Base-by-base conservation (phyloP, 257 asterid species). In the Rehmannia glutinosa region DNA sequence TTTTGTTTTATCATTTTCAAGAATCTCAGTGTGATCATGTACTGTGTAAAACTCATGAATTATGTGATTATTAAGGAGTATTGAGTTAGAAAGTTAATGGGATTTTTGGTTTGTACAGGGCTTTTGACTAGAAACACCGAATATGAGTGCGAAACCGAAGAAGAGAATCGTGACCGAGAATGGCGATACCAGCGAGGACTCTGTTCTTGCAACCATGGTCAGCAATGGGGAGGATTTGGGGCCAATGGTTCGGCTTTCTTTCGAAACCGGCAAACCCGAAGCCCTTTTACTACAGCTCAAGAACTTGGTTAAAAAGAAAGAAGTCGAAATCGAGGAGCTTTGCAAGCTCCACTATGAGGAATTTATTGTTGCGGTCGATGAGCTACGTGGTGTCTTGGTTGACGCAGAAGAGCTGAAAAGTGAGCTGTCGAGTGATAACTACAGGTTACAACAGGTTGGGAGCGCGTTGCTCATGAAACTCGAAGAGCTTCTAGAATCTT, bases 311-410 rank as follows among this genome's bases (percentile, higher is more conserved):
- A 87, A 78, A 53, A 92, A 84, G 81, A 89, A 92, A 75, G 97
- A 92, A 76, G 87, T 84, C 25, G 98, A 89, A 66, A 92, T 92
- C 2, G 98, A 92, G 82, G 98, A 92, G 66, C 90, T 92, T 17
- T 92, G 97, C 77, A 92, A 92, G 84, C 88, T 92, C 62, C 98
- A 92, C 21, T 92, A 92, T 1, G 98, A 92, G 76, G 97, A 92
- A 16, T 92, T 92, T 13, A 90, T 92, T 36, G 76, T 87, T 5
- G 98, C 98, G 0, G 98, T 92, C 20, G 98, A 92, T 69, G 97
- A 92, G 81, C 84, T 92, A 11, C 97, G 98, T 0, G 97, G 98
- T 17, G 98, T 92, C 15, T 72, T 92, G 73, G 97, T 89, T 1
- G 98, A 92, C 53, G 97, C 98, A 0, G 98, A 89, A 75, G 98